Evolutionary conservation across 306 rosid species (phyloP), one percentile per base, ranked within the genome.

Genomic region (Cucurbita maxima): DNA sequence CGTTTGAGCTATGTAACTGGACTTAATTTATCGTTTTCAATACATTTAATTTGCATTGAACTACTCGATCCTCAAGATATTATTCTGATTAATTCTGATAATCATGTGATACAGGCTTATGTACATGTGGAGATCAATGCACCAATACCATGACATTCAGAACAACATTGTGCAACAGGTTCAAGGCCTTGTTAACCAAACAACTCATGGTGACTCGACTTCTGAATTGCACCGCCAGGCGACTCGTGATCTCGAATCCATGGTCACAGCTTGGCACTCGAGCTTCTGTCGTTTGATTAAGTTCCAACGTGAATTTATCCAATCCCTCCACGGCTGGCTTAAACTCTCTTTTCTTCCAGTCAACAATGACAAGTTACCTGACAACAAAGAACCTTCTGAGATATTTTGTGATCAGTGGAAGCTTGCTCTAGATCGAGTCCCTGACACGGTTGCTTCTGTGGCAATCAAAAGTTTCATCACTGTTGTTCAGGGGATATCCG

Each of bases 91-190:
- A n/a, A n/a, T n/a, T n/a, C 25, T 22, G 25, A 22, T 44, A 3
- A 11, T 44, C 37, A 0, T 44, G n/a, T 50, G 81, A 74, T 89
- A 84, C 79, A 95, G 99, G 79, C 75, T 91, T 58, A 91, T 89
- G 99, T 95, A 95, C 88, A 89, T 95, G 99, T 95, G 99, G 99
- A 89, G 60, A 82, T 77, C 91, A 76, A 95, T 95, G 99, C 92
- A 91, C 81, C 92, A 84, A 66, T 83, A 83, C 84, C 99, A 95
- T 58, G 97, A 95, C 79, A 70, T 88, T 75, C 99, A 95, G 77
- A 89, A 88, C 84, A 75, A 87, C 88, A 89, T 95, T 37, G 96
- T 95, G 75, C 96, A 95, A 79, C 99, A 95, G 85, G 99, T 95
- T 70, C 90, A 86, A 5, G 97, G 99, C 55, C 97, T 95, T 16